Base-by-base conservation (phyloP, 2,329 filamentous ascomycete genomes). In the Alternaria metachromatica region DNA sequence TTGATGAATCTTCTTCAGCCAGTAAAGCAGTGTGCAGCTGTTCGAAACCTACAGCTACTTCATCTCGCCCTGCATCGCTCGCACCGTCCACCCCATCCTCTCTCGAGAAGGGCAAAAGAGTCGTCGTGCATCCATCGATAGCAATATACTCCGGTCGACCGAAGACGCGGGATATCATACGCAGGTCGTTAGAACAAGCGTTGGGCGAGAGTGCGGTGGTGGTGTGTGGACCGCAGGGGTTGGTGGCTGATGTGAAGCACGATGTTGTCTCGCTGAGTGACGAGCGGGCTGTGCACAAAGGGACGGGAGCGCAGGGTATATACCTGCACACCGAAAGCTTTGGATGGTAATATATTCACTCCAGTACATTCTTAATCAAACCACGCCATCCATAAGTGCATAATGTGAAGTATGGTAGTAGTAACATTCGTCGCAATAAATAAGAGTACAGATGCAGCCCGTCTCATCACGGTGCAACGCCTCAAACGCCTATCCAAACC, bases 281-380 rank as follows among this genome's bases (percentile, higher is more conserved):
- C 74, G 89, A 91, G 76, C 81, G 89, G 28, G 89, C 87, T 4
- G 87, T 90, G 46, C 88, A 90, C 69, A 90, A 90, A 75, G 89
- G 89, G 3, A 90, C 87, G 0, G 88, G 88, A 0, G 89, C 89
- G 13, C 88, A 90, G 74, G 89, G 88, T 0, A 86, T 90, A 26
- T 89, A 85, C 73, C 73, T 89, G 30, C 87, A 89, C 77, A 84
- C 84, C 0, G 88, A 90, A 75, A 83, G 81, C 18, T 89, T 88
- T 78, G 61, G 61, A 15, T 63, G 61, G 61, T 63, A n/a, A 63
- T 28, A 3, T 5, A 3, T 15, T 15, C 23, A 6, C 6, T 10
- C 4, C 25, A 26, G 10, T 25, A 26, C 2, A 43, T 55, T 25
- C 21, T 25, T 28, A 20, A 26, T 10, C 25, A 33, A 13, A 30